These are phyloP conservation scores for Elongisporangium undulatum DNA, from an alignment of 352 stramenopile genomes.

Conservation along the genomic window DNA sequence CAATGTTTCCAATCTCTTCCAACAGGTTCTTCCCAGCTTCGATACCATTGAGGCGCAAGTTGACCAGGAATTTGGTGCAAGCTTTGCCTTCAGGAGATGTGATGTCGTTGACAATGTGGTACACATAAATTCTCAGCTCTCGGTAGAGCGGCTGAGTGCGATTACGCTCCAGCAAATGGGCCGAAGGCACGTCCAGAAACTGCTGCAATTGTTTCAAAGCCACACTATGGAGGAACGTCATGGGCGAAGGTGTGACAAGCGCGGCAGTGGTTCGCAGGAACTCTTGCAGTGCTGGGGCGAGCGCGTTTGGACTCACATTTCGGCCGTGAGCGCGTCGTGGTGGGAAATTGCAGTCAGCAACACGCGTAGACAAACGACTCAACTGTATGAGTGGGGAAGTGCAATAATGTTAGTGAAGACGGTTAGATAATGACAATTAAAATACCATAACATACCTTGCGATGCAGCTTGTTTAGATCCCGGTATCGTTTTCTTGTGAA, in stretches of 20 bases:
- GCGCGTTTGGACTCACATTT: constrained; percentile 31
- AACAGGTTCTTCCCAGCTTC: constrained; percentile 51
- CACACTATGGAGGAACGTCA: constrained; percentile 68
- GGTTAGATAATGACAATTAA: not conserved
- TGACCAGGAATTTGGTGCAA: constrained; percentile 66
- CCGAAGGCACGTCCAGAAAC: constrained; percentile 75
- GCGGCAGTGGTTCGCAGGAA: constrained; percentile 69
- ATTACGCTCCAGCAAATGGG: constrained; percentile 66
- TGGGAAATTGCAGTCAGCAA: constrained; percentile 71
- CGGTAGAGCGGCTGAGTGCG: constrained; percentile 73
- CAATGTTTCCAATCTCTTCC: constrained; percentile 70
- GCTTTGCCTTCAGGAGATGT: constrained; percentile 79
- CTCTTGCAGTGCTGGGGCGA: constrained; percentile 67
- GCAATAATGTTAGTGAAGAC: constrained; percentile 4
- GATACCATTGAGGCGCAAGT: constrained; percentile 41
- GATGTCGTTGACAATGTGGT: constrained; percentile 72
- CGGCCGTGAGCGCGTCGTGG: constrained; percentile 49
- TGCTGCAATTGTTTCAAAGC: constrained; percentile 79
- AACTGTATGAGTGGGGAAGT: constrained; percentile 22
- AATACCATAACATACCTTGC: constrained; percentile 46
- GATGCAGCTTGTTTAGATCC: constrained; percentile 78
- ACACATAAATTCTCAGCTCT: constrained; percentile 75
- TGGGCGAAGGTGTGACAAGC: constrained; percentile 67
- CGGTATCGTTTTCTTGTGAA: constrained; percentile 80
- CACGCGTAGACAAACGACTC: constrained; percentile 55